These are phyloP conservation scores for Aspergillus tanneri DNA, from an alignment of 2,329 filamentous ascomycete genomes.

Conservation along the genomic window DNA sequence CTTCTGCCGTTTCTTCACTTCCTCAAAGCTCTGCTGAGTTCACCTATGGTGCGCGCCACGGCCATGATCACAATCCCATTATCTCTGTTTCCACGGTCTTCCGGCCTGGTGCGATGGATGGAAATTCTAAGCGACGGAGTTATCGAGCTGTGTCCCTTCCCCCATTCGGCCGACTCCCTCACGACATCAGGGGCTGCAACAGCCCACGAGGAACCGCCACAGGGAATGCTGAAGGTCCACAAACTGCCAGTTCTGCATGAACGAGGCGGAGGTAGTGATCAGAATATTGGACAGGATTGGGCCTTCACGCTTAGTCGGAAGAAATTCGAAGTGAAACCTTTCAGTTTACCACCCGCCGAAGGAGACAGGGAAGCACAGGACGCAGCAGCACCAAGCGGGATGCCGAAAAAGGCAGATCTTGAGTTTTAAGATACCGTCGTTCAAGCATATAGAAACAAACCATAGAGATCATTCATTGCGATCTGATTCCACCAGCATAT, in stretches of 20 bases:
- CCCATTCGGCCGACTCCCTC: slow-evolving; percentile 54
- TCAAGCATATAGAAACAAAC: slow-evolving; percentile 1
- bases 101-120: slow-evolving; percentile 79
- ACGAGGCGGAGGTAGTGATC: slow-evolving; percentile 74
- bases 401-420: slow-evolving; percentile 65
- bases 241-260: slow-evolving; percentile 83
- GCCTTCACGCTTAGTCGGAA: slow-evolving; percentile 84
- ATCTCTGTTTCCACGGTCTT: slow-evolving; percentile 71
- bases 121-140: slow-evolving; percentile 84
- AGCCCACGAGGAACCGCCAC: slow-evolving; percentile 69
- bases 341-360: slow-evolving; percentile 82
- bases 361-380: slow-evolving; percentile 67
- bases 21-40: slow-evolving; percentile 71
- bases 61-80: slow-evolving; percentile 75
- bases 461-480: slow-evolving; percentile 31
- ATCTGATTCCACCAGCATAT: slow-evolving; percentile 53
- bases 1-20: slow-evolving; percentile 79
- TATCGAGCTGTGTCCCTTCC: slow-evolving; percentile 76
- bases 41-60: slow-evolving; percentile 64
- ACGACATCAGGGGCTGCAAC: slow-evolving; percentile 56
- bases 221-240: slow-evolving; percentile 82
- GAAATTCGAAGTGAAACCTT: slow-evolving; percentile 82
- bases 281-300: slow-evolving; percentile 75
- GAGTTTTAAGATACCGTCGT: slow-evolving; percentile 60
- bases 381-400: slow-evolving; percentile 43